Conservation (phyloP, 306 rosid species). For the Elaeagnus macrophylla region DNA sequence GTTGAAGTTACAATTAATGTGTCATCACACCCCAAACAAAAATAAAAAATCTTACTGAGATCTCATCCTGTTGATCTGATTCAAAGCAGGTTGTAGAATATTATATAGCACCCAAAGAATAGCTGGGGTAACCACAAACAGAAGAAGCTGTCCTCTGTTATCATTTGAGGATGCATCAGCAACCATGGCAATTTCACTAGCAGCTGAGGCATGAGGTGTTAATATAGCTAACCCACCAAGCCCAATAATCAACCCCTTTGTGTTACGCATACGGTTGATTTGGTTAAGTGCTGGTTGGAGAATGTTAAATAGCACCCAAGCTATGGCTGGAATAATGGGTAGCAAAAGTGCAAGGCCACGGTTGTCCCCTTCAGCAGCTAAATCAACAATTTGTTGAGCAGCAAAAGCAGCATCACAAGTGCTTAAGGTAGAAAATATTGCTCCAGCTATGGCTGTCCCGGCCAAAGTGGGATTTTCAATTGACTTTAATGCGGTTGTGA, state of each 20-base stretch:
- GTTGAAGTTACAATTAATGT: slow-evolving; percentile 9
- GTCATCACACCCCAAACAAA: slow-evolving; percentile 7
- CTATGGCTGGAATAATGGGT: slow-evolving; percentile 71
- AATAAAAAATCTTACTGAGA: slow-evolving; percentile 24
- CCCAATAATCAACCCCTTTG: slow-evolving; percentile 48
- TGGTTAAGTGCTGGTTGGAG: slow-evolving; percentile 86
- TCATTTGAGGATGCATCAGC: slow-evolving; percentile 52
- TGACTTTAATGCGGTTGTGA: slow-evolving; percentile 18
- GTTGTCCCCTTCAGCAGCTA: slow-evolving; percentile 81
- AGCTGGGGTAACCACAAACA: slow-evolving; percentile 77
- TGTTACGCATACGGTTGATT: slow-evolving; percentile 54
- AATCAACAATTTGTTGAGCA: slow-evolving; percentile 58
- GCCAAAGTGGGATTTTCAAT: slow-evolving; percentile 23
- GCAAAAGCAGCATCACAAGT: slow-evolving; percentile 60
- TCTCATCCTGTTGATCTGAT: slow-evolving; percentile 85
- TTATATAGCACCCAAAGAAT: slow-evolving; percentile 74
- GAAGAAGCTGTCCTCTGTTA: slow-evolving; percentile 63
- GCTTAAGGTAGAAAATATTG: slow-evolving; percentile 53
- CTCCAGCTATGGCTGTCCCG: slow-evolving; percentile 71
- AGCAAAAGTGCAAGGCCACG: slow-evolving; percentile 66
- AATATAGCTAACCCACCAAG: slow-evolving; percentile 46
- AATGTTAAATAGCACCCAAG: slow-evolving; percentile 89
- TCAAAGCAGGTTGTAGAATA: slow-evolving; percentile 85
- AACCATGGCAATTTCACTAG: slow-evolving; percentile 39
- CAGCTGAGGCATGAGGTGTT: slow-evolving; percentile 56